These are phyloP conservation scores for Aspergillus bridgeri DNA, from an alignment of 495 filamentous ascomycete genomes.

Conservation along the genomic window DNA sequence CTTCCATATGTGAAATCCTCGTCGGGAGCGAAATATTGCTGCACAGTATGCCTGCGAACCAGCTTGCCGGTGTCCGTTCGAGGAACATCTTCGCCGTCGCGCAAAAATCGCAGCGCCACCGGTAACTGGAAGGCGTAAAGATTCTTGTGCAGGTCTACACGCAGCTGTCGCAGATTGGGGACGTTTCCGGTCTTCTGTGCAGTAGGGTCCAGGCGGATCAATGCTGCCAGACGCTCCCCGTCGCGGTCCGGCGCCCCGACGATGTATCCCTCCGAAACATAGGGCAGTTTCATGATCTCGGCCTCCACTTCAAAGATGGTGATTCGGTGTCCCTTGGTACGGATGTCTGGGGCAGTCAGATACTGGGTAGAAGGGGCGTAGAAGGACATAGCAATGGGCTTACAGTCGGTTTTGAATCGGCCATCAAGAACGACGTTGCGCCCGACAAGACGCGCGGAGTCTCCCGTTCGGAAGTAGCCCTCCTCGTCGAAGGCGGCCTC, in stretches of 20 bases:
- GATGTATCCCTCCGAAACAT: constrained; percentile 9
- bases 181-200: background rate
- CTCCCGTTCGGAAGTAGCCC: constrained; percentile 13
- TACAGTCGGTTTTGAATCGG: constrained; percentile 11
- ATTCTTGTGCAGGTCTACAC: background rate
- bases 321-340: constrained; percentile 1
- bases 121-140: constrained; percentile 3
- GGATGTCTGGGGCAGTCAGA: background rate
- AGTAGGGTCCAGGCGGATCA: background rate
- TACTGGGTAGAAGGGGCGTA: background rate
- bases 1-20: background rate
- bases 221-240: background rate
- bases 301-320: constrained; percentile 12
- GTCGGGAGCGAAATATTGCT: background rate
- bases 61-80: background rate
- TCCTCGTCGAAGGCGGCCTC: constrained; percentile 10
- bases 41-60: background rate
- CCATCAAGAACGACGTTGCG: constrained; percentile 11
- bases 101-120: constrained; percentile 1
- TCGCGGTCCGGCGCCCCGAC: constrained; percentile 6
- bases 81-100: constrained; percentile 3
- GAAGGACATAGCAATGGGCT: background rate
- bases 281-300: constrained; percentile 5
- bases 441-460: constrained; percentile 8
- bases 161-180: background rate